Evolutionary conservation across 768 basidiomycete species (phyloP).

Genomic region (Neoboletus brunneissimus): DNA sequence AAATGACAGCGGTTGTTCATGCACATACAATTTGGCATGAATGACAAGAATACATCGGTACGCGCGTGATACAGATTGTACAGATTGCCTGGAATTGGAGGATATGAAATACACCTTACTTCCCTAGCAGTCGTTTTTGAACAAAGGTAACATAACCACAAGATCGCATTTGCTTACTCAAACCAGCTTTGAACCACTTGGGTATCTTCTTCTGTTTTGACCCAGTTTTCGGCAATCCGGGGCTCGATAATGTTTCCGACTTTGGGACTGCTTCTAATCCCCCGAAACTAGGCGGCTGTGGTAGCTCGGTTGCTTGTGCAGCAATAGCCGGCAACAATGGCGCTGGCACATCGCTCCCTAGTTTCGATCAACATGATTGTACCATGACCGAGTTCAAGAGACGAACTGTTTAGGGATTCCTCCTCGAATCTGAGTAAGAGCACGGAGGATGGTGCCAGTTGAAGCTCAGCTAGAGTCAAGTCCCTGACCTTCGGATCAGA

Average conservation of each 20-base stretch:
- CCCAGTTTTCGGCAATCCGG: slow-evolving; percentile 3
- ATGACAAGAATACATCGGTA: slow-evolving; percentile 2
- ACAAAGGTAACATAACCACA: neutral
- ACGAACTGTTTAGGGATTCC: slow-evolving; percentile 61
- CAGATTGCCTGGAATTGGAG: neutral
- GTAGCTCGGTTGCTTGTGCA: slow-evolving; percentile 62
- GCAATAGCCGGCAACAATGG: slow-evolving; percentile 61
- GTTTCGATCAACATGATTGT: neutral
- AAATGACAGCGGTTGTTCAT: neutral
- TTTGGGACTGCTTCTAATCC: slow-evolving; percentile 8
- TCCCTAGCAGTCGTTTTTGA: slow-evolving; percentile 15
- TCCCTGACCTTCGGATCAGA: slow-evolving; percentile 73
- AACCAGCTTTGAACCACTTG: slow-evolving; percentile 74
- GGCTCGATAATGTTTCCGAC: slow-evolving; percentile 9
- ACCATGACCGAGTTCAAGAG: neutral
- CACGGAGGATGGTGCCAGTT: slow-evolving; percentile 77
- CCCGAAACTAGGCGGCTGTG: slow-evolving; percentile 47
- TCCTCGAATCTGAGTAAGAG: slow-evolving; percentile 76
- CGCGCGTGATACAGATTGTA: slow-evolving; percentile 3
- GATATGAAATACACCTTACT: slow-evolving; percentile 40
- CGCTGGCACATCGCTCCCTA: slow-evolving; percentile 56
- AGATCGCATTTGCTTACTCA: slow-evolving; percentile 41
- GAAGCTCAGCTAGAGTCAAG: slow-evolving; percentile 62
- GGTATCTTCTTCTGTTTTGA: slow-evolving; percentile 58
- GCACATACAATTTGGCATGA: slow-evolving; percentile 3